A percentile compares a stretch with the other conserved stretches of the same genome.
Evolutionary conservation across 371 early-diverging fungal genomes (phyloP).

Genomic region (Lichtheimia corymbifera): DNA sequence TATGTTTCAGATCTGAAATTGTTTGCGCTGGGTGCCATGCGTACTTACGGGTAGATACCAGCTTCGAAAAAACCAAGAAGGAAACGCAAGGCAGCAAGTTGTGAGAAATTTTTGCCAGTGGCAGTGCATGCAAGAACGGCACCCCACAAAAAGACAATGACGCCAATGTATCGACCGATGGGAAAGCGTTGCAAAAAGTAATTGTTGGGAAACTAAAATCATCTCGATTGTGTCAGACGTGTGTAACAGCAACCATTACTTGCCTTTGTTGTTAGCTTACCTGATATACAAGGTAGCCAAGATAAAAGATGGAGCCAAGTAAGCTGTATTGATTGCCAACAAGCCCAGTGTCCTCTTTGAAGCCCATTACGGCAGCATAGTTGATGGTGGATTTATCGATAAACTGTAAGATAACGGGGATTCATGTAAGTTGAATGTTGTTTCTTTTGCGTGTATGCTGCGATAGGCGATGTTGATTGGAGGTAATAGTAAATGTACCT

Average conservation of each 20-base stretch:
- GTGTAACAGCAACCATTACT: no score
- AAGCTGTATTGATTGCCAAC: slow-evolving; percentile 32
- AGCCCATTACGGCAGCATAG: slow-evolving; percentile 32
- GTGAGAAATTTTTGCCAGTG: slow-evolving; percentile 30
- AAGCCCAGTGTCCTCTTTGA: slow-evolving; percentile 30
- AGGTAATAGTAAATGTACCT: slow-evolving; percentile 18
- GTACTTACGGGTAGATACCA: slow-evolving; percentile 21
- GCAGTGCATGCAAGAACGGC: slow-evolving; percentile 26
- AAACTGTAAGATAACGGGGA: slow-evolving; percentile 20
- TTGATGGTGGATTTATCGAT: slow-evolving; percentile 45
- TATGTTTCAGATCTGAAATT: slow-evolving; percentile 11
- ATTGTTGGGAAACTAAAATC: slow-evolving; percentile 39
- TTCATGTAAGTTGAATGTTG: no score
- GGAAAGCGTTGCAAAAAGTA: slow-evolving; percentile 40
- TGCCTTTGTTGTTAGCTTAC: slow-evolving; percentile 11
- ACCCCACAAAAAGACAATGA: slow-evolving; percentile 39
- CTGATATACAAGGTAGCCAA: slow-evolving; percentile 41
- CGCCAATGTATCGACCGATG: slow-evolving; percentile 35
- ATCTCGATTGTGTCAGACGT: no score
- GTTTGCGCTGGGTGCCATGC: no score
- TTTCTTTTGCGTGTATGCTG: no score
- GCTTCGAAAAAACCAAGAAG: slow-evolving; percentile 34
- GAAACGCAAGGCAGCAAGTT: slow-evolving; percentile 40
- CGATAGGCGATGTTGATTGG: no score
- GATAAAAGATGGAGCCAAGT: slow-evolving; percentile 41